These are phyloP conservation scores for Eucalyptus coolabah DNA, from an alignment of 345 rosid species.

Conservation along the genomic window DNA sequence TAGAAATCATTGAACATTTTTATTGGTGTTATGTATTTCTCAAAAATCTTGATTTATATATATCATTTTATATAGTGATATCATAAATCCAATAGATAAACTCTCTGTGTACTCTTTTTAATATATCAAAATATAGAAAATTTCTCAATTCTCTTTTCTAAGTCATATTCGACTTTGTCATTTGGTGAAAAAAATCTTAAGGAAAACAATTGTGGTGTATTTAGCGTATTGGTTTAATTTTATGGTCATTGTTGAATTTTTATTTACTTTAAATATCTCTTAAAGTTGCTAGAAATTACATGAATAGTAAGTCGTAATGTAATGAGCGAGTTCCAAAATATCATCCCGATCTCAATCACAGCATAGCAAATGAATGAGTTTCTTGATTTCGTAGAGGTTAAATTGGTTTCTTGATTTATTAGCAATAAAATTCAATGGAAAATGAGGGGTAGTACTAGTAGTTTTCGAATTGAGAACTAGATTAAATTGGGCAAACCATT, in stretches of 20 bases:
- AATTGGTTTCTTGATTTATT: neutral
- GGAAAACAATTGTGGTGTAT: neutral
- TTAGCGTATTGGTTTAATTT: neutral
- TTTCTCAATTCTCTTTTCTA: no score
- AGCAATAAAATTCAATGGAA: neutral
- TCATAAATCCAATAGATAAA: no score
- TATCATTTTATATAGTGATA: no score
- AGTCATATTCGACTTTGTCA: neutral
- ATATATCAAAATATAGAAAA: no score
- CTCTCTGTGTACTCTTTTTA: no score
- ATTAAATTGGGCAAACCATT: neutral
- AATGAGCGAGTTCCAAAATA: neutral
- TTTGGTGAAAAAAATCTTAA: neutral
- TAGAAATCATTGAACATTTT: no score
- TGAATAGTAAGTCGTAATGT: accelerated
- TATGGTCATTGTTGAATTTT: neutral
- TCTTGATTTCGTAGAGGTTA: no score
- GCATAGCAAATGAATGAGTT: neutral
- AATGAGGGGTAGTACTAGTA: neutral
- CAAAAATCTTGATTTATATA: no score
- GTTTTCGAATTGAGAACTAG: neutral
- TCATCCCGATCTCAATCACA: neutral
- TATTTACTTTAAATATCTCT: neutral
- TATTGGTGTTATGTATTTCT: no score
- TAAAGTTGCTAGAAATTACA: neutral